Base-by-base conservation (phyloP, 202 grass and related monocot genomes). In the Zoysia matrella region DNA sequence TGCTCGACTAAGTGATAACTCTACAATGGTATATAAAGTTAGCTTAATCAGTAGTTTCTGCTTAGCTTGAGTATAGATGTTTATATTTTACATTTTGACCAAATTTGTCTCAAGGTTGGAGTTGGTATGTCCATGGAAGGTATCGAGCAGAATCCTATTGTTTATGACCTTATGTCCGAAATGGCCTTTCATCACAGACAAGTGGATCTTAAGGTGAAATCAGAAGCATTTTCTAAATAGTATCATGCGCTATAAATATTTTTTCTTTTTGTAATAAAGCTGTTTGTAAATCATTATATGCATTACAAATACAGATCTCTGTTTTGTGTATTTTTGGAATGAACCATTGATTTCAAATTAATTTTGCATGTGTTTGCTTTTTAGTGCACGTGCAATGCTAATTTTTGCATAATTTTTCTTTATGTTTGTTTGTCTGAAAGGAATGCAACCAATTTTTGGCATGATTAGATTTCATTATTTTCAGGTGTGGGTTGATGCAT, bases 161-260 rank as follows among this genome's bases (percentile, higher is more conserved):
- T 94, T 72, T 94, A 94, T 63, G 92, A 94, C 70, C 84, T 94
- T 47, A 94, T 94, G 92, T 94, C 89, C 69, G 92, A 94, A 87
- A 94, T 94, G 92, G 60, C 84, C 47, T 92, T 94, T 89, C 89
- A 53, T 94, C 92, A 85, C 39, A 77, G 53, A 68, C 77, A 74
- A 89, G 74, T 94, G 53, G 81, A 94, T 78, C 69, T 89, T 76
- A 72, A 94, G 92, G 92, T 94, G 79, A 91, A 18, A 65, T 66
- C 18, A 39, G 52, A 76, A 48, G 69, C 49, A 14, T 54, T 14
- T 55, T 57, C 54, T 7, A n/a, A 30, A 51, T 41, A 58, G 22
- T 11, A 67, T 46, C 52, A 16, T 40, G 8, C 56, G 44, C 39
- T 52, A 60, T 41, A 82, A 16, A 57, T 51, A 41, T 11, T 30